phyloP scores from a whole-genome alignment of 495 filamentous ascomycete species.

The Tuber indicum region DNA sequence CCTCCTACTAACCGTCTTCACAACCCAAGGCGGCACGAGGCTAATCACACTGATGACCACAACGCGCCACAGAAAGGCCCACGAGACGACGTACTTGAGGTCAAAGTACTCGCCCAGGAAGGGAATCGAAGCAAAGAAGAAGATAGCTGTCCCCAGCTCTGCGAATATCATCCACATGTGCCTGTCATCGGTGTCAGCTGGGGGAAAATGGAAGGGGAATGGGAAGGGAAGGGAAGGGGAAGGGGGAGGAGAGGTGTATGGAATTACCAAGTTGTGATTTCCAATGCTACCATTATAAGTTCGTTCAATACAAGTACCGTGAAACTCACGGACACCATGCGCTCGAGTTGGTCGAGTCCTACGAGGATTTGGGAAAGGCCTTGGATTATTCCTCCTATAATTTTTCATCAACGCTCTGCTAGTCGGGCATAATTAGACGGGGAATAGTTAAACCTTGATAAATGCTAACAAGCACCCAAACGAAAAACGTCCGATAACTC shows the following conservation, averaged over 20 bases:
- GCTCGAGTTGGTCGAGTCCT: slow-evolving; percentile 53
- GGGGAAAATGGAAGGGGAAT: background rate
- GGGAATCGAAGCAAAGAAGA: slow-evolving; percentile 77
- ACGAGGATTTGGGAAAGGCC: slow-evolving; percentile 82
- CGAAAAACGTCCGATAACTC: slow-evolving; percentile 88
- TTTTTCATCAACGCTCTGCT: background rate
- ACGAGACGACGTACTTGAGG: slow-evolving; percentile 65
- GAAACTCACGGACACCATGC: slow-evolving; percentile 85
- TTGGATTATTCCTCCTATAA: slow-evolving; percentile 69
- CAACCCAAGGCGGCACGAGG: slow-evolving; percentile 77
- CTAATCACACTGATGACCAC: slow-evolving; percentile 68
- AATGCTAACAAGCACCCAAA: slow-evolving; percentile 91
- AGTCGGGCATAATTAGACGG: background rate
- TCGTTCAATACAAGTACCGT: slow-evolving; percentile 92
- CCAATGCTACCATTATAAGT: slow-evolving; percentile 89
- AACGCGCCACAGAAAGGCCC: slow-evolving; percentile 86
- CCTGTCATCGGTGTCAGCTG: slow-evolving; percentile 18
- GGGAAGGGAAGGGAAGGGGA: too few species aligned
- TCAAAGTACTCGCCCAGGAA: slow-evolving; percentile 90
- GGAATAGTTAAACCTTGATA: slow-evolving; percentile 61
- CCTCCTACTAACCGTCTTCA: slow-evolving; percentile 72
- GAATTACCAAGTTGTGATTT: slow-evolving; percentile 79
- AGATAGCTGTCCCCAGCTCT: slow-evolving; percentile 68
- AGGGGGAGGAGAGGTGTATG: background rate
- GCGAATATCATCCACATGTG: slow-evolving; percentile 85